Evolutionary conservation across 2,329 filamentous ascomycete genomes (phyloP).

Genomic region (Phialocephala sp.): DNA sequence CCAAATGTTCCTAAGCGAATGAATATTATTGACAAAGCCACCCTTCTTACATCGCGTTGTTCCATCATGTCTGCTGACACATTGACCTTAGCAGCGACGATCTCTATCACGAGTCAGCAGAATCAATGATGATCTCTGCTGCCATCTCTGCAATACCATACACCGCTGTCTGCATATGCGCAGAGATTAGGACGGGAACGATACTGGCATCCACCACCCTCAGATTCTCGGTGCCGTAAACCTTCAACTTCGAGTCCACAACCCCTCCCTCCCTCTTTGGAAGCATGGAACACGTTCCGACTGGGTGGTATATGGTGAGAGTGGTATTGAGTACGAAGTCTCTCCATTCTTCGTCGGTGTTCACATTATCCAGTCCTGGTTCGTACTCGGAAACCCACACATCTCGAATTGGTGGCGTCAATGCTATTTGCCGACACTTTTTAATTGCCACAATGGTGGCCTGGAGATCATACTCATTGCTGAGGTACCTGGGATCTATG

Average conservation of each 20-base stretch:
- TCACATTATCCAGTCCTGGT: constrained; percentile 30
- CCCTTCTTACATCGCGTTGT: not conserved
- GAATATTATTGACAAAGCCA: no score
- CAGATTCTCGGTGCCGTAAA: constrained; percentile 32
- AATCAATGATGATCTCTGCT: constrained; percentile 29
- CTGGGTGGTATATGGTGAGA: constrained; percentile 30
- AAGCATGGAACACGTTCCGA: constrained; percentile 35
- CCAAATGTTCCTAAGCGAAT: no score
- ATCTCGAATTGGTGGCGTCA: constrained; percentile 24
- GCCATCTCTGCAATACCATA: constrained; percentile 37
- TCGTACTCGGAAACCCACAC: constrained; percentile 35
- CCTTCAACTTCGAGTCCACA: constrained; percentile 31
- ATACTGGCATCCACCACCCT: constrained; percentile 37
- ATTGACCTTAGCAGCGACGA: not conserved
- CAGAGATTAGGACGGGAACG: constrained; percentile 30
- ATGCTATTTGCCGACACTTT: constrained; percentile 29
- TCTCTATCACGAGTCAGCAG: not conserved
- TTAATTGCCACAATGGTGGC: constrained; percentile 32
- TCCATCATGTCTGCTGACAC: not conserved
- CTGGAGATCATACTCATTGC: constrained; percentile 56
- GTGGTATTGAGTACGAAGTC: constrained; percentile 26
- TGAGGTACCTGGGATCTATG: constrained; percentile 61
- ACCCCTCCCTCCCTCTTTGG: constrained; percentile 30
- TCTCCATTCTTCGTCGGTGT: constrained; percentile 26
- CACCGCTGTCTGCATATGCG: constrained; percentile 30